phyloP scores from a whole-genome alignment of 768 basidiomycete species.

The Hortiboletus campestris region DNA sequence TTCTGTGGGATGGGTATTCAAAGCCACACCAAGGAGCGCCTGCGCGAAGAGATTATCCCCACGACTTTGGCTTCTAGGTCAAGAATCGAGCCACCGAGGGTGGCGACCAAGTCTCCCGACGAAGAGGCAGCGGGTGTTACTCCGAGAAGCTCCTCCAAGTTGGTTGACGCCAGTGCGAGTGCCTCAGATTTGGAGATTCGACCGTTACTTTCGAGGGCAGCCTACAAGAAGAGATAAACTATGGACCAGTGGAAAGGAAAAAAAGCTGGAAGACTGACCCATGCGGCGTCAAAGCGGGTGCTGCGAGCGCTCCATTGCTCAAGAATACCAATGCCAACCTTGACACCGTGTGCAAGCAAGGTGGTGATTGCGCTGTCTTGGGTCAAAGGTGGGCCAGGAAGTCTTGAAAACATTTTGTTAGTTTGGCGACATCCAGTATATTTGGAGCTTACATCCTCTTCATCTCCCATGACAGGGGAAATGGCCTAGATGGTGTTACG shows the following conservation, averaged over 20 bases:
- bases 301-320: slow-evolving; percentile 74
- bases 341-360: slow-evolving; percentile 67
- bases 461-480: slow-evolving; percentile 71
- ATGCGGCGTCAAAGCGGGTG: slow-evolving; percentile 75
- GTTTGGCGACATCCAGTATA: background rate
- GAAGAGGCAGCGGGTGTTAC: slow-evolving; percentile 13
- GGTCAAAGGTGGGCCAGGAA: slow-evolving; percentile 32
- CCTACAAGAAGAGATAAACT: slow-evolving; percentile 25
- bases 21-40: slow-evolving; percentile 50
- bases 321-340: slow-evolving; percentile 64
- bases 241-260: slow-evolving; percentile 21
- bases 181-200: slow-evolving; percentile 45
- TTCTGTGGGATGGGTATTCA: slow-evolving; percentile 20
- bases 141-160: slow-evolving; percentile 48
- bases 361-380: slow-evolving; percentile 54
- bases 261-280: slow-evolving; percentile 50
- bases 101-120: slow-evolving; percentile 55
- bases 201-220: slow-evolving; percentile 39
- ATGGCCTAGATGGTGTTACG: slow-evolving; percentile 62
- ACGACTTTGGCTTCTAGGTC: slow-evolving; percentile 47
- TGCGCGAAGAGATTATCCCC: slow-evolving; percentile 51
- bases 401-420: slow-evolving; percentile 19
- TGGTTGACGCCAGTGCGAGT: slow-evolving; percentile 51
- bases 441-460: slow-evolving; percentile 30
- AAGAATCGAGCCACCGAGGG: slow-evolving; percentile 51